Evolutionary conservation across 352 stramenopile genomes (phyloP).

Genomic region (Phytophthora meadii): DNA sequence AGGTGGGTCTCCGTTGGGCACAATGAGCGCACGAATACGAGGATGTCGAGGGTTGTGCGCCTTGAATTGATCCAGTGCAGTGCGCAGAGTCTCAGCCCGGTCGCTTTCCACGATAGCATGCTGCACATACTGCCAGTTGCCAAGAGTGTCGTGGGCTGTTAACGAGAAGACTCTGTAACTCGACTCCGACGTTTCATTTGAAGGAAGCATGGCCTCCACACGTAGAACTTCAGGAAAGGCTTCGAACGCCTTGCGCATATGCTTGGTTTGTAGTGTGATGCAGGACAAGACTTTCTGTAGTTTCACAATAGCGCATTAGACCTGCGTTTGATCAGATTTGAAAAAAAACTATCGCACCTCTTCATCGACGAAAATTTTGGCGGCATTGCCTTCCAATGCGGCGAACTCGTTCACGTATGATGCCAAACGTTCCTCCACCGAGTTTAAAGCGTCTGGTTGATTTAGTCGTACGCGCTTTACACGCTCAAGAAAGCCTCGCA

Average conservation of each 20-base stretch:
- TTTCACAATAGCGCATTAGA: constrained; percentile 7
- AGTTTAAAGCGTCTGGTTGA: constrained; percentile 19
- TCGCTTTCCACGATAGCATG: constrained; percentile 48
- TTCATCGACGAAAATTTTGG: constrained; percentile 47
- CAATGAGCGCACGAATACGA: constrained; percentile 35
- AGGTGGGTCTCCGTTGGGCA: constrained; percentile 20
- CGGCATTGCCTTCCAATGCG: constrained; percentile 34
- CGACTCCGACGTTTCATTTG: constrained; percentile 8
- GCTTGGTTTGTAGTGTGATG: constrained; percentile 47
- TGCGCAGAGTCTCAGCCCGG: constrained; percentile 34
- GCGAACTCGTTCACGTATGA: constrained; percentile 46
- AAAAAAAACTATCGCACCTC: constrained; percentile 22
- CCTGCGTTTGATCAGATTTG: neutral
- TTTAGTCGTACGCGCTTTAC: constrained; percentile 14
- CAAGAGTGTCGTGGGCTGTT: constrained; percentile 38
- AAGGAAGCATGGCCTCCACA: constrained; percentile 21
- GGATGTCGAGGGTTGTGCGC: constrained; percentile 29
- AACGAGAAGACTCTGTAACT: constrained; percentile 43
- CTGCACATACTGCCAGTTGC: constrained; percentile 50
- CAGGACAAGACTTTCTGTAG: constrained; percentile 43
- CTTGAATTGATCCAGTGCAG: constrained; percentile 42
- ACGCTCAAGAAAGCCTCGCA: constrained; percentile 27
- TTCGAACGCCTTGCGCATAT: constrained; percentile 45
- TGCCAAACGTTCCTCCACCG: constrained; percentile 38
- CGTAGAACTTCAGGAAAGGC: constrained; percentile 45